Base-by-base conservation (phyloP, 441 rosid genomes). In the Arabidopsis hybrid region DNA sequence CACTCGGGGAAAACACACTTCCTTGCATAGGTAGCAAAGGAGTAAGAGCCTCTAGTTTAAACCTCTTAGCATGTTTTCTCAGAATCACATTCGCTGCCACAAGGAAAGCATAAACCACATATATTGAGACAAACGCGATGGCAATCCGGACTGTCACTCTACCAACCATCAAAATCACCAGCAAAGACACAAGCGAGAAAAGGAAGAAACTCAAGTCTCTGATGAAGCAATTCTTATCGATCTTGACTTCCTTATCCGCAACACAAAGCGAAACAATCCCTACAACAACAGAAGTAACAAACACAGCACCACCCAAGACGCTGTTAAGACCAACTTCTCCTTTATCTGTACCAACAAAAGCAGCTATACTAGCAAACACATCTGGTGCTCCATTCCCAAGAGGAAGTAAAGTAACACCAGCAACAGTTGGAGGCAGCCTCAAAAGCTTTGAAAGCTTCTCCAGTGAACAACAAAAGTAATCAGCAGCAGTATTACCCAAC, bases 341-440 rank as follows among this genome's bases (percentile, higher is more conserved):
- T 26, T 61, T 79, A 0, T 69, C 69, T 1, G 74, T 16, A 5
- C 89, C 92, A 83, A 78, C 83, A 68, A 91, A 83, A 4, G 98
- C 89, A 26, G 82, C 98, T 3, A 93, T 66, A 76, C 90, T 88
- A 1, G 98, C 72, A 65, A 93, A 93, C 8, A 91, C 91, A 83
- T 93, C 97, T 0, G 95, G 90, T 9, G 97, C 92, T 8, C 98
- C 98, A 69, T 93, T 93, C 10, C 98, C 98, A 21, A 93, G 90
- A 12, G 98, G 89, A 72, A 93, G 89, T 18, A 93, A 85, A 26
- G 98, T 93, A 18, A 91, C 88, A 32, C 97, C 98, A 50, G 97
- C 91, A 57, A 93, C 81, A 21, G 95, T 86, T 2, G 94, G 95
- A 62, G 95, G 85, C 69, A 93, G 77, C 42, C 86, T 86, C 72